phyloP scores from a whole-genome alignment of 306 rosid genomes.

The Casuarina cunninghamiana region DNA sequence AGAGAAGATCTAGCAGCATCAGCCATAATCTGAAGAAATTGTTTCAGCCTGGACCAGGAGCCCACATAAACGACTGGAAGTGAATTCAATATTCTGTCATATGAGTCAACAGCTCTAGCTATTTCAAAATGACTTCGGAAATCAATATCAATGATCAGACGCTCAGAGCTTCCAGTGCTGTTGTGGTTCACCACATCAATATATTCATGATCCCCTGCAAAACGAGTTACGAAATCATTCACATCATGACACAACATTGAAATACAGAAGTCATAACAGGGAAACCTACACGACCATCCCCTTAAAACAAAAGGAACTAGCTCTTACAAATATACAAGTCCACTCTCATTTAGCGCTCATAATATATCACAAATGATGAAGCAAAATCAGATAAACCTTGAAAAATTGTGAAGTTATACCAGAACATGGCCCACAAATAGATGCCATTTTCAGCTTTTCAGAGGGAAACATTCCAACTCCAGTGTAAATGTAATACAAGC shows the following conservation, averaged over 20 bases:
- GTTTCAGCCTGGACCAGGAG: slow-evolving; percentile 65
- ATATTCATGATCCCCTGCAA: slow-evolving; percentile 89
- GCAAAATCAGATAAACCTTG: background rate
- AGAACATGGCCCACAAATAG: background rate
- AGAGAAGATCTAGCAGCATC: slow-evolving; percentile 88
- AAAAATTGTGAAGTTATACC: background rate
- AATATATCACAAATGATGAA: background rate
- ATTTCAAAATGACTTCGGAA: slow-evolving; percentile 97
- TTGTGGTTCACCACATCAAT: slow-evolving; percentile 66
- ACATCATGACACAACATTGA: background rate
- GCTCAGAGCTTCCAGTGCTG: slow-evolving; percentile 57
- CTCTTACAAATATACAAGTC: background rate
- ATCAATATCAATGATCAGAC: slow-evolving; percentile 80
- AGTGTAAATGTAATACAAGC: background rate
- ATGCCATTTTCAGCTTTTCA: background rate
- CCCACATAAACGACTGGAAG: slow-evolving; percentile 86
- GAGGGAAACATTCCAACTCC: background rate
- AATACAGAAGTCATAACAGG: background rate
- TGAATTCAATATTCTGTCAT: slow-evolving; percentile 71
- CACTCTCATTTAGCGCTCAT: background rate
- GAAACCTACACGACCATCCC: background rate
- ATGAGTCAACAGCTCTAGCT: slow-evolving; percentile 93
- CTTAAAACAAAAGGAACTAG: background rate
- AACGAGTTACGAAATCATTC: slow-evolving; percentile 9
- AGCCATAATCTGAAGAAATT: slow-evolving; percentile 79